Conservation (phyloP, 1,139 yeast genomes). For the Protomyces inundatus region DNA sequence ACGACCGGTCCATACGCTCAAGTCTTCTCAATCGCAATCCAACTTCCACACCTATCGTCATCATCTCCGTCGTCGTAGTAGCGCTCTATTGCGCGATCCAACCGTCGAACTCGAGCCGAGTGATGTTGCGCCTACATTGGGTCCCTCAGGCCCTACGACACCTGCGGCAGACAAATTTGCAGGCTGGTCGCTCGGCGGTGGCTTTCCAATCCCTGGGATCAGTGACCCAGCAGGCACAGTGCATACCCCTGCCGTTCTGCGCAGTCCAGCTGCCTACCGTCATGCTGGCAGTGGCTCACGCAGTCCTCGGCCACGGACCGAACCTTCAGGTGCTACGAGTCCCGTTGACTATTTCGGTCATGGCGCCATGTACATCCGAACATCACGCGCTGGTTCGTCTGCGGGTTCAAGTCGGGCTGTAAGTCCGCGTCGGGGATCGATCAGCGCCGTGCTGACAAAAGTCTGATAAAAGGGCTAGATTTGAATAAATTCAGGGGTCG, state of each 20-base stretch:
- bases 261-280: background rate
- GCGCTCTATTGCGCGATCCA: conserved; percentile 12
- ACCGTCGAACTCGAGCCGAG: conserved; percentile 16
- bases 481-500: no score
- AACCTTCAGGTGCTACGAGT: background rate
- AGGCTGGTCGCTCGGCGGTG: background rate
- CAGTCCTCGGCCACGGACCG: background rate
- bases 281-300: background rate
- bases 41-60: conserved; percentile 6
- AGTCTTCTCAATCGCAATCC: conserved; percentile 7
- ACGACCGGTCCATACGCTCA: conserved; percentile 6
- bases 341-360: background rate
- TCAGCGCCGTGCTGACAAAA: no score
- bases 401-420: background rate
- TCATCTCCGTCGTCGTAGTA: conserved; percentile 10
- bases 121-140: conserved; percentile 18
- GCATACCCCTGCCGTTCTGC: background rate
- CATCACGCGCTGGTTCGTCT: background rate
- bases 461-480: no score
- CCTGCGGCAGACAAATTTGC: background rate
- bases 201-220: background rate
- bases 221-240: background rate
- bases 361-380: background rate
- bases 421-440: background rate
- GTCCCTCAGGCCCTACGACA: background rate